Evolutionary conservation across 169 alveolate species (phyloP), one percentile per base, ranked within the genome.

Genomic region (Eimeria sp.): DNA sequence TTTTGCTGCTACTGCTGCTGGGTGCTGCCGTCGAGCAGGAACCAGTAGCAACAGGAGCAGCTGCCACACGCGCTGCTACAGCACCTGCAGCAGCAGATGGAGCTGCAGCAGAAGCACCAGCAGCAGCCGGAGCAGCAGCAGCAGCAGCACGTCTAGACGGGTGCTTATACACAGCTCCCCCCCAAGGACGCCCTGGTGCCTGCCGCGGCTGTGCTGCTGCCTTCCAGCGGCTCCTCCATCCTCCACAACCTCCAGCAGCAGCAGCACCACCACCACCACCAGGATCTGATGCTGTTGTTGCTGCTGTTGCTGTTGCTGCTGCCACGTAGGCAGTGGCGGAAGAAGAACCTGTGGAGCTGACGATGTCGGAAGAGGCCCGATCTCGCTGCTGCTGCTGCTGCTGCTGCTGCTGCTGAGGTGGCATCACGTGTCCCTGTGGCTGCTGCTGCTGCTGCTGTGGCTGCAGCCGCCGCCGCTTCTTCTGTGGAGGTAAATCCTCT

Each of bases 131-230:
- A 78, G 89, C 11, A 40, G 16, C 89, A 78, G 89, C 89, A 78
- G 89, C 89, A 43, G 61, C 89, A 78, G 89, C 89, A 13, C 89
- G 67, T 67, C 89, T 78, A 51, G 65, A 43, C 2, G 58, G 34
- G 47, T n/a, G 30, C 30, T 67, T 78, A n/a, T 78, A 9, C 1
- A 45, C 65, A 16, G 30, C 65, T 11, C 49, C 89, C 25, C 40
- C 30, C 25, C 58, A n/a, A 13, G 18, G 30, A 20, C 65, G 65
- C 25, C 47, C 67, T 13, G 65, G 65, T 22, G 89, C 89, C 63
- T 78, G 89, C 9, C 89, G 89, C 43, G 89, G 89, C 14, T 78
- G 89, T 40, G 89, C 89, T 40, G 58, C 89, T 78, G 65, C 89
- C 49, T 78, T 78, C 58, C 89, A 18, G 6, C 89, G 58, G 30